Conservation (phyloP, 805 yeast genomes). For the Sporopachydermia lactativora region DNA sequence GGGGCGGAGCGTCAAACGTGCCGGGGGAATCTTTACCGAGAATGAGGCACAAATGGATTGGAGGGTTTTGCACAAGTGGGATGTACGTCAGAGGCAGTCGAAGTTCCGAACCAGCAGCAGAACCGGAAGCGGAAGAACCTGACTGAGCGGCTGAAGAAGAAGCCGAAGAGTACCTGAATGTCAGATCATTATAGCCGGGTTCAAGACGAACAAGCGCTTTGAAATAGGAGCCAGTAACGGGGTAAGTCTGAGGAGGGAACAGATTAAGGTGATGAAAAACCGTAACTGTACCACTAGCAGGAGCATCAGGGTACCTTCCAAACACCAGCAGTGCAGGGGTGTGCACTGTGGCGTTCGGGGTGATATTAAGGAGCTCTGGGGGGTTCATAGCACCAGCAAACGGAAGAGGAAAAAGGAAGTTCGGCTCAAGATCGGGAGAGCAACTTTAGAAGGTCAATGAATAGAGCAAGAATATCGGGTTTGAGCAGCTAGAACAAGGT, state of each 20-base stretch:
- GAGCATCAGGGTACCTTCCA: conserved; percentile 24
- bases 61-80: conserved; percentile 52
- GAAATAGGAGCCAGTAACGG: conserved; percentile 56
- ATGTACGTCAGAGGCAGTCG: conserved; percentile 29
- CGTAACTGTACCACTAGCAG: conserved; percentile 27
- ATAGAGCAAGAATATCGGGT: too few relatives aligned
- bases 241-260: conserved; percentile 60
- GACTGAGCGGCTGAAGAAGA: neutral
- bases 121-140: neutral
- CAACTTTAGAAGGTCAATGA: too few relatives aligned
- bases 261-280: conserved; percentile 25
- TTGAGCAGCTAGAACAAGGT: too few relatives aligned
- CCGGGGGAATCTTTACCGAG: conserved; percentile 66
- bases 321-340: conserved; percentile 37
- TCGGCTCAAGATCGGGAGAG: too few relatives aligned
- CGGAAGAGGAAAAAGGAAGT: too few relatives aligned
- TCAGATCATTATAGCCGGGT: conserved; percentile 49
- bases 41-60: conserved; percentile 67
- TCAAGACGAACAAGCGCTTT: conserved; percentile 61
- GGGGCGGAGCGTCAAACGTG: conserved; percentile 52
- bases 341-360: conserved; percentile 24
- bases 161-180: conserved; percentile 23
- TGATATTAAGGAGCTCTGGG: too few relatives aligned
- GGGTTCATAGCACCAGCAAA: too few relatives aligned
- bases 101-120: neutral